phyloP scores from a whole-genome alignment of 495 filamentous ascomycete genomes.

The Daldinia childiae region DNA sequence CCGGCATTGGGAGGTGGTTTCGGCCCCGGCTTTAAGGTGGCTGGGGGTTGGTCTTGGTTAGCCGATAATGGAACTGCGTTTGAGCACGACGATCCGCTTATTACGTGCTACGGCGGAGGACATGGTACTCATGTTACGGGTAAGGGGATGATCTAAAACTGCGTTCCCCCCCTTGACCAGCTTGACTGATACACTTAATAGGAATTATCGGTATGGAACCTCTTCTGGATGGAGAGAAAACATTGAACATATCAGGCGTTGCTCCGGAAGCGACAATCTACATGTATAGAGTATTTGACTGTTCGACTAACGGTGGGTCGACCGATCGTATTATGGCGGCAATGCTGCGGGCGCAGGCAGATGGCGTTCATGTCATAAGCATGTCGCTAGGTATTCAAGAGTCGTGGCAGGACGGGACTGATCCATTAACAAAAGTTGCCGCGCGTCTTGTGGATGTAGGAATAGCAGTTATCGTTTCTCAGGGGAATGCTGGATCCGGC shows the following conservation, averaged over 20 bases:
- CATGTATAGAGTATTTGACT: slow-evolving; percentile 56
- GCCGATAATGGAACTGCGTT: slow-evolving; percentile 39
- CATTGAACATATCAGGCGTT: slow-evolving; percentile 49
- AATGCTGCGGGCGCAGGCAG: slow-evolving; percentile 53
- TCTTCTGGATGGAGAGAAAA: slow-evolving; percentile 31
- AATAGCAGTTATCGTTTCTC: slow-evolving; percentile 43
- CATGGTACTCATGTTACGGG: slow-evolving; percentile 57
- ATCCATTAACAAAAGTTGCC: slow-evolving; percentile 39
- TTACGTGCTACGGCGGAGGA: slow-evolving; percentile 48
- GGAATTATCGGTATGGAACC: slow-evolving; percentile 50
- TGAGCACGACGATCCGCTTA: slow-evolving; percentile 25
- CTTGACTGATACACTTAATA: slow-evolving; percentile 5
- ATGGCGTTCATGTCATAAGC: slow-evolving; percentile 57
- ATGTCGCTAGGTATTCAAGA: slow-evolving; percentile 44
- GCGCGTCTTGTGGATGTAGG: slow-evolving; percentile 31
- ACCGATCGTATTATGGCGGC: slow-evolving; percentile 52
- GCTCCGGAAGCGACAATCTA: slow-evolving; percentile 58
- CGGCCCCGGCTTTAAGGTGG: slow-evolving; percentile 56
- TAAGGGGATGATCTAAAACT: slow-evolving; percentile 1
- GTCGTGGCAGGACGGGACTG: slow-evolving; percentile 20
- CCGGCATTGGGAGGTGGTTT: slow-evolving; percentile 59
- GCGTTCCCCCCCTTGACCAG: not conserved
- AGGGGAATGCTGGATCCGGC: slow-evolving; percentile 38
- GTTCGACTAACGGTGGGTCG: slow-evolving; percentile 31
- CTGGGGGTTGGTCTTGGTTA: slow-evolving; percentile 52